Conservation (phyloP, 2,329 filamentous ascomycete genomes). For the Phyllosticta citribraziliensis region DNA sequence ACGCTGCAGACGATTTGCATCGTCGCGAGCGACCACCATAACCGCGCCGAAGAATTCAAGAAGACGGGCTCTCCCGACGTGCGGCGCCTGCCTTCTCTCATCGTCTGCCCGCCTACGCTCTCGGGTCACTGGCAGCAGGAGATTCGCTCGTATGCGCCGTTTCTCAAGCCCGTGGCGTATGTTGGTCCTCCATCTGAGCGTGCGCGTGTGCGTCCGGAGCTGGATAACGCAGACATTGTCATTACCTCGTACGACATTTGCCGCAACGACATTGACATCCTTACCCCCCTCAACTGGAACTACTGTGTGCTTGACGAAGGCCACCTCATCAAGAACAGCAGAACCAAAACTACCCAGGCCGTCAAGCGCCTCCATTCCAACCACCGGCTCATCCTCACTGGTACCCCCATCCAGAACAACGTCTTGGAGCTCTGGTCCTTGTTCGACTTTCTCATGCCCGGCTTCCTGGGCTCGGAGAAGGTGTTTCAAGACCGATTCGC, state of each 20-base stretch:
- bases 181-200: constrained; percentile 82
- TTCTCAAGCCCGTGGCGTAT: constrained; percentile 81
- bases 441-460: constrained; percentile 98
- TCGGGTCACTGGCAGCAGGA: constrained; percentile 99
- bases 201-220: constrained; percentile 55
- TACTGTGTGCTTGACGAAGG: constrained; percentile 96
- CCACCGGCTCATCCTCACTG: constrained; percentile 89
- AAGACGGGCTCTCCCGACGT: constrained; percentile 71
- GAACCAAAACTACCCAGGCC: constrained; percentile 87
- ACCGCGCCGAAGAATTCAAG: constrained; percentile 80
- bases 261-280: constrained; percentile 82
- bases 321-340: constrained; percentile 97
- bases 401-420: constrained; percentile 96
- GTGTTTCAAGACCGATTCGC: constrained; percentile 94
- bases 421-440: constrained; percentile 95
- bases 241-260: constrained; percentile 98
- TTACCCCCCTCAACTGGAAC: constrained; percentile 84
- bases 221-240: constrained; percentile 78
- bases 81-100: constrained; percentile 75
- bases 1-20: constrained; percentile 96
- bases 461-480: constrained; percentile 90
- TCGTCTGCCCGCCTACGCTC: constrained; percentile 90
- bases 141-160: constrained; percentile 89
- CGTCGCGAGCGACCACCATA: constrained; percentile 92
- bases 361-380: constrained; percentile 87